Conservation (phyloP, 352 stramenopile species). For the Globisporangium paddicum region DNA sequence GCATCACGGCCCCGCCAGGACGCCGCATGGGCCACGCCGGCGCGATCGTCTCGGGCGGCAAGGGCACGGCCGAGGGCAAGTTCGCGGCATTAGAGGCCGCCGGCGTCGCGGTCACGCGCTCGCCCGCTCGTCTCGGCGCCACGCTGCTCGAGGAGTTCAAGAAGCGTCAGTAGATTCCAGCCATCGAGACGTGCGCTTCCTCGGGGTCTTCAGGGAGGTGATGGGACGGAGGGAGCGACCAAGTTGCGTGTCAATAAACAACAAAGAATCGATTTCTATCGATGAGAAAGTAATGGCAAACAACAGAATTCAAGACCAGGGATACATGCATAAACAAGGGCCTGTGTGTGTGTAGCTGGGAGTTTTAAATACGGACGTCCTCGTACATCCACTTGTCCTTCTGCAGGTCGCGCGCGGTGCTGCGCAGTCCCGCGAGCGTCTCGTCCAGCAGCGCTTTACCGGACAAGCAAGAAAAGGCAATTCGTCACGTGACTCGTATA, state of each 20-base stretch:
- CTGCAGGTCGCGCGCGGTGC: conserved; percentile 52
- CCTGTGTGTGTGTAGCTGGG: not conserved
- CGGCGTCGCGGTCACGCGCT: conserved; percentile 95
- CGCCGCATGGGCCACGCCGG: conserved; percentile 99
- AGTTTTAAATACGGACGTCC: conserved; percentile 43
- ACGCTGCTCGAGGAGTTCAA: conserved; percentile 97
- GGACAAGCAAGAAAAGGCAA: not conserved
- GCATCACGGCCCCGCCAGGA: conserved; percentile 97
- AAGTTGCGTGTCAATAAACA: not conserved
- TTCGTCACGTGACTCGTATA: not conserved
- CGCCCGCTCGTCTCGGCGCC: conserved; percentile 93
- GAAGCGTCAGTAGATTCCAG: conserved; percentile 42
- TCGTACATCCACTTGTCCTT: conserved; percentile 79
- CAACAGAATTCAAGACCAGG: not conserved
- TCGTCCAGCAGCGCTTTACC: conserved; percentile 45
- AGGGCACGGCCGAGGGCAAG: conserved; percentile 97
- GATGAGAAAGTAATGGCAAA: not conserved
- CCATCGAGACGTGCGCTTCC: not conserved
- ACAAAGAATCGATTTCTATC: not conserved
- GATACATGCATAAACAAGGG: not conserved
- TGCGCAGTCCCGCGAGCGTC: conserved; percentile 41
- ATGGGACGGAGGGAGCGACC: not conserved
- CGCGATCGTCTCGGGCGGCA: conserved; percentile 98
- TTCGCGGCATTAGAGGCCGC: conserved; percentile 95
- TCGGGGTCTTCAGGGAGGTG: not conserved